Evolutionary conservation across 2,329 filamentous ascomycete species (phyloP).

Genomic region (Dryadomyces quercus-mongolicae): DNA sequence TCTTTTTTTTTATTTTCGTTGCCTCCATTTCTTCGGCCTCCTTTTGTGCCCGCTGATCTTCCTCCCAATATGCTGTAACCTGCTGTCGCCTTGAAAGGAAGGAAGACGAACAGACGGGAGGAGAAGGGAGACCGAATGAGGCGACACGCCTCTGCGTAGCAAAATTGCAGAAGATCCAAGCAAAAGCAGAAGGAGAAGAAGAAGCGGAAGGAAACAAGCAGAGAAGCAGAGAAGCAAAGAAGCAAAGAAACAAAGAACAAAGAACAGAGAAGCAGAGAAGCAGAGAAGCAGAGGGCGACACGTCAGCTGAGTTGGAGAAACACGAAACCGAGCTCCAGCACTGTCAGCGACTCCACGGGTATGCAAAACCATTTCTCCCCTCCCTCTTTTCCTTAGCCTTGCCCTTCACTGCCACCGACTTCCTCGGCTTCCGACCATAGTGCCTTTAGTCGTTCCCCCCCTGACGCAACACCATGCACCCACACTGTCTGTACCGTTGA

Average conservation of each 20-base stretch:
- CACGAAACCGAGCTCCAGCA: neutral
- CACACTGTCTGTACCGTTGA: neutral
- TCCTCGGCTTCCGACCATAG: neutral
- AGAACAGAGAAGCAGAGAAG: too few relatives aligned
- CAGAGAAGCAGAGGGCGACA: neutral
- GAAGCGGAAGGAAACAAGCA: too few relatives aligned
- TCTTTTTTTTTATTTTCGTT: neutral
- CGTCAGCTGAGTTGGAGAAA: neutral
- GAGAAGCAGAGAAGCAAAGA: neutral
- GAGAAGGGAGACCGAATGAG: neutral
- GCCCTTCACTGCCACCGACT: neutral
- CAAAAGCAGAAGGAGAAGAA: neutral
- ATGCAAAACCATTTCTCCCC: neutral
- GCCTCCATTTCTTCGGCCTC: neutral
- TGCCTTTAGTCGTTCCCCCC: neutral
- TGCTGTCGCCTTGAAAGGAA: neutral
- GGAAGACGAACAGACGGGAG: neutral
- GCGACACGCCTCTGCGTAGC: conserved; percentile 2
- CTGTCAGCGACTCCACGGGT: neutral
- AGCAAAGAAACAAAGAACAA: neutral
- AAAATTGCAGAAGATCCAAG: neutral
- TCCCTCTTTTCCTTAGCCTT: neutral
- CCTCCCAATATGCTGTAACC: neutral
- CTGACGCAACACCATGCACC: neutral
- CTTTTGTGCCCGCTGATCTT: neutral